phyloP scores from a whole-genome alignment of 164 flowering plant genomes.

The Nymphaea thermarum region DNA sequence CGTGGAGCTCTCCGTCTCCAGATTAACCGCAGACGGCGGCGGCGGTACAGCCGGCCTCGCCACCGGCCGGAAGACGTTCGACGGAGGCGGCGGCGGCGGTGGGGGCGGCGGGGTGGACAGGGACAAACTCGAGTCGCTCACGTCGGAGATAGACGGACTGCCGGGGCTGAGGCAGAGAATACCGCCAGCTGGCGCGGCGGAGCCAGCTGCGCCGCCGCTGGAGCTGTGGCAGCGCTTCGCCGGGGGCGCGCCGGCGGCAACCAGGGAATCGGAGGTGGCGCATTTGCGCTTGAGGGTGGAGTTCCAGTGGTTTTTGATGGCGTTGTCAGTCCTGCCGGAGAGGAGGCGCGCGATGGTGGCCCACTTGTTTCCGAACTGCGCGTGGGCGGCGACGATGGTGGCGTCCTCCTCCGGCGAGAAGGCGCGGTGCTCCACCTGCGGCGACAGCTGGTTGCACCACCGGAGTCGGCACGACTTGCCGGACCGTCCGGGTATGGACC shows the following conservation, averaged over 20 bases:
- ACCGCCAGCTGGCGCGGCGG: constrained; percentile 10
- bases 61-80: constrained; percentile 29
- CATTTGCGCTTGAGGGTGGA: constrained; percentile 73
- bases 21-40: constrained; percentile 7
- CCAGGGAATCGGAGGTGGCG: constrained; percentile 13
- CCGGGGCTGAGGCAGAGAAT: constrained; percentile 29
- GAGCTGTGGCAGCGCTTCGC: constrained; percentile 40
- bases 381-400: constrained; percentile 65
- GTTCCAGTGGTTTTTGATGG: constrained; percentile 89
- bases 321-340: constrained; percentile 79
- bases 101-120: constrained; percentile 3
- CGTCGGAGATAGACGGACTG: constrained; percentile 56
- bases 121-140: constrained; percentile 48
- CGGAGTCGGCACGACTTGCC: constrained; percentile 88
- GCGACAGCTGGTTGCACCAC: constrained; percentile 91
- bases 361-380: constrained; percentile 78
- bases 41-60: constrained; percentile 22
- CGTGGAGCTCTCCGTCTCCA: constrained; percentile 15
- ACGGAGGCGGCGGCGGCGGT: constrained; percentile 13
- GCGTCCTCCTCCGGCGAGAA: constrained; percentile 75
- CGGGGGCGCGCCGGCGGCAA: constrained; percentile 3
- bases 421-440: constrained; percentile 67
- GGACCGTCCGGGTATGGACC: constrained; percentile 77
- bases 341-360: constrained; percentile 79
- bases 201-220: constrained; percentile 23